Conservation (phyloP, 2,329 filamentous ascomycete genomes). For the Shiraia sp. region DNA sequence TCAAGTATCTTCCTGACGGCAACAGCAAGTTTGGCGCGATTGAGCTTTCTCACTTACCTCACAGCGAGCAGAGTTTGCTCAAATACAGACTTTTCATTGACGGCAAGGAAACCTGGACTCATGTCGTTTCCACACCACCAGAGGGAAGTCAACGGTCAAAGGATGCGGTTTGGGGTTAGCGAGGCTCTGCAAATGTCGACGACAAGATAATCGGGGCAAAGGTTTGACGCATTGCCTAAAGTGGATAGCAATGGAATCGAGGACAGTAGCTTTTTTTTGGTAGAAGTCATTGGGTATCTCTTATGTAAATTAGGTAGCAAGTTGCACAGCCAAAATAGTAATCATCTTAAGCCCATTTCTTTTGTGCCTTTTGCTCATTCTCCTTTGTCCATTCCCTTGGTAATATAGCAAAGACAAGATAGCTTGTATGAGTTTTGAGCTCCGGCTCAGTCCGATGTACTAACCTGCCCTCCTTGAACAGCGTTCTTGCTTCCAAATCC, state of each 20-base stretch:
- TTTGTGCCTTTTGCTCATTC: constrained; percentile 71
- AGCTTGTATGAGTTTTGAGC: constrained; percentile 95
- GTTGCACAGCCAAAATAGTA: too few species aligned
- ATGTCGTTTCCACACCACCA: constrained; percentile 51
- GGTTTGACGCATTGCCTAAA: too few species aligned
- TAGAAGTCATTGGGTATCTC: not conserved
- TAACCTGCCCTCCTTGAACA: constrained; percentile 75
- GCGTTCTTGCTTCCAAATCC: constrained; percentile 35
- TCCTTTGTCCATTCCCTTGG: constrained; percentile 84
- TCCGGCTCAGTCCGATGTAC: constrained; percentile 83
- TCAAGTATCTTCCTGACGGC: constrained; percentile 85
- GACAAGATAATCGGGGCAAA: not conserved
- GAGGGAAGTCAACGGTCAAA: constrained; percentile 47
- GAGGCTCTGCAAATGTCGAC: not conserved
- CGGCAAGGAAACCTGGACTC: constrained; percentile 76
- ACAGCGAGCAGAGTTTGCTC: constrained; percentile 70
- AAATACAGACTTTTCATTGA: constrained; percentile 83
- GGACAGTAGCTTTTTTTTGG: too few species aligned
- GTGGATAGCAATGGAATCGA: too few species aligned
- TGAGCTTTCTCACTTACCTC: constrained; percentile 71
- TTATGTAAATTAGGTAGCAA: not conserved
- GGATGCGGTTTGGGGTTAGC: constrained; percentile 52
- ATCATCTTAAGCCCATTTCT: constrained; percentile 31
- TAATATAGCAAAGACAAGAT: constrained; percentile 88
- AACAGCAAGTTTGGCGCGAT: constrained; percentile 87